Percentiles rank a stretch among this genome's conserved stretches.
Evolutionary conservation across 2,329 filamentous ascomycete genomes (phyloP).

Genomic region (Calonectria honghensis): DNA sequence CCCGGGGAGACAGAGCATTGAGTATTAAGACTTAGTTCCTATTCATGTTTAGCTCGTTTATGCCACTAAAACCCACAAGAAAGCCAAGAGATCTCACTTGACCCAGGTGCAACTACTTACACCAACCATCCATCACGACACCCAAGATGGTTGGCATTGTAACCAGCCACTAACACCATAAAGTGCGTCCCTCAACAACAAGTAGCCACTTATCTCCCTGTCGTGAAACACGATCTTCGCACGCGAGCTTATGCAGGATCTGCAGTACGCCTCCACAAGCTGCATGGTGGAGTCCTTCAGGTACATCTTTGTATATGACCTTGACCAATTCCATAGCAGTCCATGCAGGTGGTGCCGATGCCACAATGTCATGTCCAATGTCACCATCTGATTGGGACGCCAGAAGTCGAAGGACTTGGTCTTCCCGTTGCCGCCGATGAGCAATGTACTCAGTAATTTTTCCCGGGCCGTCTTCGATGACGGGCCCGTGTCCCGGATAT

Average conservation of each 20-base stretch:
- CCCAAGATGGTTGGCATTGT: not conserved
- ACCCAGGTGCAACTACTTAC: not conserved
- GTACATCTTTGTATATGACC: conserved; percentile 87
- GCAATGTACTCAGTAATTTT: conserved; percentile 89
- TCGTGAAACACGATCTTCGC: conserved; percentile 79
- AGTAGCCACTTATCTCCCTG: conserved; percentile 58
- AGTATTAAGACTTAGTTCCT: not conserved
- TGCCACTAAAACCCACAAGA: not conserved
- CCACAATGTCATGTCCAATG: conserved; percentile 55
- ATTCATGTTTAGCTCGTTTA: not conserved
- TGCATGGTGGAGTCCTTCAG: conserved; percentile 83
- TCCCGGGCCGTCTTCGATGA: conserved; percentile 81
- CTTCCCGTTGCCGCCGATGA: conserved; percentile 87
- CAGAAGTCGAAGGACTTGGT: conserved; percentile 82
- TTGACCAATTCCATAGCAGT: conserved; percentile 89
- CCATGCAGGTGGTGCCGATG: conserved; percentile 67
- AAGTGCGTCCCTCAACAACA: conserved; percentile 48
- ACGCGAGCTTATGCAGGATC: conserved; percentile 85
- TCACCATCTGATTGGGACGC: conserved; percentile 55
- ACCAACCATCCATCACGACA: not conserved
- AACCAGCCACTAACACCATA: conserved; percentile 44
- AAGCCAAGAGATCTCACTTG: not conserved
- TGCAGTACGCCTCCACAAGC: conserved; percentile 86
- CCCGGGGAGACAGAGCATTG: not conserved
- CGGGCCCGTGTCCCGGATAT: conserved; percentile 91